These are phyloP conservation scores for Pseudonitzschia multiseries DNA, from an alignment of 108 stramenopile genomes.

Conservation along the genomic window DNA sequence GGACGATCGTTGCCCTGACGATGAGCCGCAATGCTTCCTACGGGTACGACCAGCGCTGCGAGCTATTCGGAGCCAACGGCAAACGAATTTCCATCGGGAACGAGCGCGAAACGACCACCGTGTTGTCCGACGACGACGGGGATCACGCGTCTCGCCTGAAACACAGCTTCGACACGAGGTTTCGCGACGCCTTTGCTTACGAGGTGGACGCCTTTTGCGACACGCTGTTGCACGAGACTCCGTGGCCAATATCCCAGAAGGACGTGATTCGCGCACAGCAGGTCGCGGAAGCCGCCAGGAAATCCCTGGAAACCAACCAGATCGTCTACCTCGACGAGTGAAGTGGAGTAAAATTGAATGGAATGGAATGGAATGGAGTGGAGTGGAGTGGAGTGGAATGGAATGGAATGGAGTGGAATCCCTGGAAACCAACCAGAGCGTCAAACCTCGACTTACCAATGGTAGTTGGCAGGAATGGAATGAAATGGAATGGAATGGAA, in stretches of 20 bases:
- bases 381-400: too few relatives aligned
- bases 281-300: conserved; percentile 63
- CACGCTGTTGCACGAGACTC: conserved; percentile 32
- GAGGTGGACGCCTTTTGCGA: conserved; percentile 74
- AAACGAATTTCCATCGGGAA: conserved; percentile 44
- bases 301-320: conserved; percentile 35
- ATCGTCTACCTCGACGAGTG: conserved; percentile 3
- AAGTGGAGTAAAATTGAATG: too few relatives aligned
- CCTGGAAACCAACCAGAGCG: conserved; percentile 28
- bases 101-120: conserved; percentile 34
- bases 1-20: conserved; percentile 36
- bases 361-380: too few relatives aligned
- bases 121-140: conserved; percentile 42
- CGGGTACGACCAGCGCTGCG: conserved; percentile 81
- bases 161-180: conserved; percentile 71
- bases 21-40: conserved; percentile 56
- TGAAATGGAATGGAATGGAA: too few relatives aligned
- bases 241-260: conserved; percentile 52
- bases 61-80: conserved; percentile 58
- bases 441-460: background rate
- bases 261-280: conserved; percentile 64
- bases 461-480: too few relatives aligned
- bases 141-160: conserved; percentile 38
- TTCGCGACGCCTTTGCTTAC: conserved; percentile 57
- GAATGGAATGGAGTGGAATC: conserved; percentile 17